phyloP scores from a whole-genome alignment of 2,329 filamentous ascomycete genomes.

The Botrytis squamosa region DNA sequence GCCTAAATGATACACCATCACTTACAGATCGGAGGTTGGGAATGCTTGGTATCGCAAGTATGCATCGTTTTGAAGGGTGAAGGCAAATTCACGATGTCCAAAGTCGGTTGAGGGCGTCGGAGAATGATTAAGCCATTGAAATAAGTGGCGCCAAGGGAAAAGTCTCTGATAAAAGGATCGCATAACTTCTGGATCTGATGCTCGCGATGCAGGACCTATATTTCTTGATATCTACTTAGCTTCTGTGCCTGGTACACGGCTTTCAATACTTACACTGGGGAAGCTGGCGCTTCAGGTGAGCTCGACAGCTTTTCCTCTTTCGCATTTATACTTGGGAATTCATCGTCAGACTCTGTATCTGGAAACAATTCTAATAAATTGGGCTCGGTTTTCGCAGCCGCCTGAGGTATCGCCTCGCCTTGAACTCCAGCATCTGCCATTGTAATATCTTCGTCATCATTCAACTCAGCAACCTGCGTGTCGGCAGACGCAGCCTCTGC shows the following conservation, averaged over 20 bases:
- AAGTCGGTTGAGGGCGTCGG: constrained; percentile 85
- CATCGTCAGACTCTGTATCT: constrained; percentile 59
- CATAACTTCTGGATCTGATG: constrained; percentile 81
- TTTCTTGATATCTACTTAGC: constrained; percentile 36
- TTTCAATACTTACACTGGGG: constrained; percentile 44
- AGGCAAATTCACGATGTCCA: constrained; percentile 89
- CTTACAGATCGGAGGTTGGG: constrained; percentile 61
- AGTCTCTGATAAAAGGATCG: constrained; percentile 92
- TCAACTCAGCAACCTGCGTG: constrained; percentile 24
- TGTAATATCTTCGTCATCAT: constrained; percentile 32
- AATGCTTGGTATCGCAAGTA: constrained; percentile 91
- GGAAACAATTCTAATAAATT: constrained; percentile 60
- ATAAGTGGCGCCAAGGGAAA: constrained; percentile 91
- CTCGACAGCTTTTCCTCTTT: constrained; percentile 45
- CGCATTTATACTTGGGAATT: constrained; percentile 52
- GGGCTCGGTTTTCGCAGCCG: constrained; percentile 35
- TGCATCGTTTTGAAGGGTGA: constrained; percentile 88
- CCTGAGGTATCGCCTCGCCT: constrained; percentile 19
- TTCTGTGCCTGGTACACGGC: not conserved
- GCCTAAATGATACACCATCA: constrained; percentile 9
- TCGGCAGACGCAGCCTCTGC: constrained; percentile 19
- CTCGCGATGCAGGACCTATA: constrained; percentile 42
- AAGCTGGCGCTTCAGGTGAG: constrained; percentile 46
- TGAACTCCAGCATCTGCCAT: constrained; percentile 31
- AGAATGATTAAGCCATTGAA: constrained; percentile 97